Base-by-base conservation (phyloP, 495 filamentous ascomycete species). In the Penicillium desertorum region DNA sequence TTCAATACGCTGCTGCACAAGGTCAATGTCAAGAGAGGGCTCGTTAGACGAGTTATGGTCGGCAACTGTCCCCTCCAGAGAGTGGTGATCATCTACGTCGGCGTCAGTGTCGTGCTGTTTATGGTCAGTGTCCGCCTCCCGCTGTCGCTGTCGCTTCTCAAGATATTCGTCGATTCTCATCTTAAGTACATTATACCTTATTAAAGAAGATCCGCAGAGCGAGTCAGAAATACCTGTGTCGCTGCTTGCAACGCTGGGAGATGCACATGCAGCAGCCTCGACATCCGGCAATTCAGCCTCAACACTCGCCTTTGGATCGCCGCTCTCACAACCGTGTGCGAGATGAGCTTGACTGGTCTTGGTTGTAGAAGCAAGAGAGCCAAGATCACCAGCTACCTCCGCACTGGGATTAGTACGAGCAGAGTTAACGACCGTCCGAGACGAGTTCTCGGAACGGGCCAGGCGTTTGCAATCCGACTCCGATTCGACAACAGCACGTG, bases 1-100 rank as follows among this genome's bases (percentile, higher is more conserved):
- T 47, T 55, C 53, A 29, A 55, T 47, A 9, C 53, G 32, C 25
- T 47, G 42, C 43, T 55, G 53, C 11, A 53, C 29, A 14, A 14
- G 10, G n/a, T 29, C 23, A 17, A 53, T 41, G 36, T 43, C 37
- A 32, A 53, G 12, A 32, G 10, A 12, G 8, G 44, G 4, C 23
- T 27, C 14, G 3, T 46, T 4, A 2, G 14, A 27, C 0, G 16
- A 46, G 12, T 46, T 12, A 46, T 46, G 2, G 19, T 46, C 22
- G 29, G 23, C 23, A 25, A 25, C 23, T 25, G 23, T 25, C 23
- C 23, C 23, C 23, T 25, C 23, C 23, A 25, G 23, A 25, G 23
- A 5, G 23, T 25, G 23, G 23, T 25, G 23, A 1, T 25, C 23
- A 25, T 25, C 23, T 25, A 25, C 23, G 23, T 25, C 5, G 23